phyloP scores from a whole-genome alignment of 2,329 filamentous ascomycete species.

The Teratosphaeria epicoccoides region DNA sequence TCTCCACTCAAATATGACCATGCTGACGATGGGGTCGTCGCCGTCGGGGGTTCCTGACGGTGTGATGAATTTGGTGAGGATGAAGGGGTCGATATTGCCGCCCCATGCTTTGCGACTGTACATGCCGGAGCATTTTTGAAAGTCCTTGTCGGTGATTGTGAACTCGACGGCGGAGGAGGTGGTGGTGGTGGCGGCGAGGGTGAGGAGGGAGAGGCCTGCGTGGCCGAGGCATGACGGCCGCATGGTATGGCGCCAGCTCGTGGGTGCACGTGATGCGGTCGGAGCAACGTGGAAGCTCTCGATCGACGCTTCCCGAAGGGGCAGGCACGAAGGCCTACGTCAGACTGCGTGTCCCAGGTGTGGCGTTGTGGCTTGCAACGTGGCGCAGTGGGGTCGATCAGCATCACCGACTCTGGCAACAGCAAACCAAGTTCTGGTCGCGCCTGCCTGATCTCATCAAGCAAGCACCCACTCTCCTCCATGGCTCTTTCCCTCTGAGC shows the following conservation, averaged over 20 bases:
- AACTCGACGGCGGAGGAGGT: constrained; percentile 3
- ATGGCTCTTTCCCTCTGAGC: background rate
- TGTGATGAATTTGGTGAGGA: constrained; percentile 67
- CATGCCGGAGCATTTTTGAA: constrained; percentile 85
- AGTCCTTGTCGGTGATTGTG: constrained; percentile 52
- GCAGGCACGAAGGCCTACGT: background rate
- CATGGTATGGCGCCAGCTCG: too few species aligned
- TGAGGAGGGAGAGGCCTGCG: constrained; percentile 2
- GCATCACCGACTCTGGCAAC: too few species aligned
- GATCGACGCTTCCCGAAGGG: background rate
- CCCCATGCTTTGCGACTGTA: constrained; percentile 86
- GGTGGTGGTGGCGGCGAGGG: constrained; percentile 1
- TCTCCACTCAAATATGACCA: constrained; percentile 90
- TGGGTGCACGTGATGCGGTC: background rate
- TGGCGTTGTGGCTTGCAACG: background rate
- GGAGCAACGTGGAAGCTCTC: background rate
- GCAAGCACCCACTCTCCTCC: background rate
- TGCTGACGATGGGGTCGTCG: constrained; percentile 64
- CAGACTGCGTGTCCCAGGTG: too few species aligned
- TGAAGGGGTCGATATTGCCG: constrained; percentile 78
- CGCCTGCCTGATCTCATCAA: background rate
- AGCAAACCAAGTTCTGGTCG: background rate
- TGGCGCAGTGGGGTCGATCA: background rate
- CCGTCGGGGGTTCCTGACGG: constrained; percentile 42
- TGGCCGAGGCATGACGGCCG: background rate